Percentiles rank a stretch among this genome's conserved stretches.
These are phyloP conservation scores for Brassica balearica DNA, from an alignment of 441 rosid species.

Conservation along the genomic window DNA sequence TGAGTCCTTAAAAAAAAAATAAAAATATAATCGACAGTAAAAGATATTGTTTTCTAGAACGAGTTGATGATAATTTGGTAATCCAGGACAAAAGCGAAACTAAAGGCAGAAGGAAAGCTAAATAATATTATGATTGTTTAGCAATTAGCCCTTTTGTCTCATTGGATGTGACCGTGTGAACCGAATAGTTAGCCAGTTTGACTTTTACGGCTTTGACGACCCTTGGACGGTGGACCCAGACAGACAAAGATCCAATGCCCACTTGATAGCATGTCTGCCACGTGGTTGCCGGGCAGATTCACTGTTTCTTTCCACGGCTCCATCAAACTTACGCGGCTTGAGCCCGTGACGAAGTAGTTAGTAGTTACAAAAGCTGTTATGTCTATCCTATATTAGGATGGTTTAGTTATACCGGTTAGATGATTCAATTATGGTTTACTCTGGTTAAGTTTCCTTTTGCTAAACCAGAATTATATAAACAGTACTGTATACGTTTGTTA, in stretches of 20 bases:
- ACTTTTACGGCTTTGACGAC: conserved; percentile 24
- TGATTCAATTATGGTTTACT: too few species aligned
- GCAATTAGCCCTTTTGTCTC: conserved; percentile 19
- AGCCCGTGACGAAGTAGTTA: conserved; percentile 27
- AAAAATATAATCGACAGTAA: neutral
- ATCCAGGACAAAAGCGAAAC: neutral
- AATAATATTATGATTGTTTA: conserved; percentile 8
- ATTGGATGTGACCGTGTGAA: conserved; percentile 41
- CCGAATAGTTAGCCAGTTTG: conserved; percentile 40
- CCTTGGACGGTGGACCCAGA: conserved; percentile 1
- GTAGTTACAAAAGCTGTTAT: neutral
- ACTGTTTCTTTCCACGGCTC: conserved; percentile 22
- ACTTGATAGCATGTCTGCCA: conserved; percentile 45
- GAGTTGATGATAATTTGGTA: neutral
- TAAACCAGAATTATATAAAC: too few species aligned
- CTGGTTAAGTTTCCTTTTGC: too few species aligned
- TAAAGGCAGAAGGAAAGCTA: neutral
- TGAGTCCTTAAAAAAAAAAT: neutral
- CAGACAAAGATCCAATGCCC: conserved; percentile 38
- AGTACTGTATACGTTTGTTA: too few species aligned
- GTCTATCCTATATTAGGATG: too few species aligned
- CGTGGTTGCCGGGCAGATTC: conserved; percentile 27
- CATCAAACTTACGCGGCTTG: conserved; percentile 12
- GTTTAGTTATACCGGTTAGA: too few species aligned
- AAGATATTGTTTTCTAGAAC: neutral